Conservation (phyloP, 2,329 filamentous ascomycete genomes). For the Xylariaceae sp. region DNA sequence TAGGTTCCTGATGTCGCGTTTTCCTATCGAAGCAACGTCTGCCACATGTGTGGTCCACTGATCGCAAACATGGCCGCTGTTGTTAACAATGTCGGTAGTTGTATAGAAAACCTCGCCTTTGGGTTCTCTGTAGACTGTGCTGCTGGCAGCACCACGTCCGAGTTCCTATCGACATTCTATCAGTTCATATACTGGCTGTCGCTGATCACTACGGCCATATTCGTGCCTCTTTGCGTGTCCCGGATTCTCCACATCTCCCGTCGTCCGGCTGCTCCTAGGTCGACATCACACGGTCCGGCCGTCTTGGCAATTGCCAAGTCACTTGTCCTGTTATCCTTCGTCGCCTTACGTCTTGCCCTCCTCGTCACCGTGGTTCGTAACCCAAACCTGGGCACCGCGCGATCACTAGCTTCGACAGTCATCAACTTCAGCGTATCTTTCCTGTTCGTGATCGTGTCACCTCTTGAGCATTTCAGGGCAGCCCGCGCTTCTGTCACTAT, state of each 20-base stretch:
- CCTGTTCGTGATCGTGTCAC: slow-evolving; percentile 1
- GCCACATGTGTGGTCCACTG: background rate
- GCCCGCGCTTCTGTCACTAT: background rate
- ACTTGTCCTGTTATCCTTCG: slow-evolving; percentile 1
- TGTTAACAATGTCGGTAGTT: background rate
- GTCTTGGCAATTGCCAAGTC: slow-evolving; percentile 2
- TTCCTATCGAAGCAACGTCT: background rate
- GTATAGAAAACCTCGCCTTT: slow-evolving; percentile 1
- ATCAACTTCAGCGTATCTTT: slow-evolving; percentile 1
- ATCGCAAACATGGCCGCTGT: slow-evolving; percentile 2
- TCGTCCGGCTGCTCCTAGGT: slow-evolving; percentile 1
- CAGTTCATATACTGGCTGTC: slow-evolving; percentile 4
- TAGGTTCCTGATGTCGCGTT: background rate
- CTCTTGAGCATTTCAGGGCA: slow-evolving; percentile 4
- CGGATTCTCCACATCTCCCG: background rate
- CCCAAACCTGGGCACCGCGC: background rate
- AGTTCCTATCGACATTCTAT: slow-evolving; percentile 1
- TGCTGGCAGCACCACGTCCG: background rate
- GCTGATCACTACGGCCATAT: background rate
- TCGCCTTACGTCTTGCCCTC: slow-evolving; percentile 1
- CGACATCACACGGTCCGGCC: background rate
- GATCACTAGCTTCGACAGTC: background rate
- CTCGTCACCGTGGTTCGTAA: slow-evolving; percentile 1
- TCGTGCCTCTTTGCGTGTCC: background rate
- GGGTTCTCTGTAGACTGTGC: slow-evolving; percentile 2